phyloP scores from a whole-genome alignment of 805 yeast genomes.

The Candida gorgasii region DNA sequence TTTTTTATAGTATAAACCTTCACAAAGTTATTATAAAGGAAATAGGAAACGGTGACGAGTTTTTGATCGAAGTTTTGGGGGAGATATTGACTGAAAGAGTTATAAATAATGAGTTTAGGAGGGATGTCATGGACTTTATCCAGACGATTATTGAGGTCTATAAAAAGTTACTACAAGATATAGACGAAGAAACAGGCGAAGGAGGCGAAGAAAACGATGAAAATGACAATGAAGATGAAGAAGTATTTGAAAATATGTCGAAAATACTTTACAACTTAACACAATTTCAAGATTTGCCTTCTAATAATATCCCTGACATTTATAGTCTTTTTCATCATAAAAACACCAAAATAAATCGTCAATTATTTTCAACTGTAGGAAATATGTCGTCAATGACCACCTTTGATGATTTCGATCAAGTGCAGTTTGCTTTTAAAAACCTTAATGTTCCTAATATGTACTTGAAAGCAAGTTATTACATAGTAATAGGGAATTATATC shows the following conservation, averaged over 20 bases:
- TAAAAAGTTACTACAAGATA: background rate
- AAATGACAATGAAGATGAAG: conserved; percentile 9
- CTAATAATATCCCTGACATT: conserved; percentile 5
- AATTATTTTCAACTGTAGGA: conserved; percentile 36
- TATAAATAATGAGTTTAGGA: conserved; percentile 9
- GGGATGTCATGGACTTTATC: conserved; percentile 9
- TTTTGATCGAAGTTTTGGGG: conserved; percentile 14
- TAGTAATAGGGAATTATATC: conserved; percentile 39
- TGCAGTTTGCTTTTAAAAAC: conserved; percentile 18
- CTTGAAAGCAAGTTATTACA: conserved; percentile 29
- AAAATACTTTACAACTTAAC: conserved; percentile 22
- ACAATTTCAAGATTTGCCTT: conserved; percentile 19
- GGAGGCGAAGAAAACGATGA: conserved; percentile 14
- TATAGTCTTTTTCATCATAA: conserved; percentile 13
- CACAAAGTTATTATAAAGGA: conserved; percentile 7
- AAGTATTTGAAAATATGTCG: conserved; percentile 15
- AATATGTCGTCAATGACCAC: conserved; percentile 33
- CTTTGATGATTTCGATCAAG: conserved; percentile 21
- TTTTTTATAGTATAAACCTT: conserved; percentile 14
- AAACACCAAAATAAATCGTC: conserved; percentile 19
- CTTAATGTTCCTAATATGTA: conserved; percentile 19
- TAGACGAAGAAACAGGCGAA: conserved; percentile 8
- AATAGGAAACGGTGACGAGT: background rate
- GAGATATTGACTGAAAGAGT: conserved; percentile 16
- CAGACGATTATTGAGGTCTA: conserved; percentile 6